A percentile compares a stretch with the other conserved stretches of the same genome.
Conservation (phyloP, 2,329 filamentous ascomycete genomes). For the Alternaria sp. region DNA sequence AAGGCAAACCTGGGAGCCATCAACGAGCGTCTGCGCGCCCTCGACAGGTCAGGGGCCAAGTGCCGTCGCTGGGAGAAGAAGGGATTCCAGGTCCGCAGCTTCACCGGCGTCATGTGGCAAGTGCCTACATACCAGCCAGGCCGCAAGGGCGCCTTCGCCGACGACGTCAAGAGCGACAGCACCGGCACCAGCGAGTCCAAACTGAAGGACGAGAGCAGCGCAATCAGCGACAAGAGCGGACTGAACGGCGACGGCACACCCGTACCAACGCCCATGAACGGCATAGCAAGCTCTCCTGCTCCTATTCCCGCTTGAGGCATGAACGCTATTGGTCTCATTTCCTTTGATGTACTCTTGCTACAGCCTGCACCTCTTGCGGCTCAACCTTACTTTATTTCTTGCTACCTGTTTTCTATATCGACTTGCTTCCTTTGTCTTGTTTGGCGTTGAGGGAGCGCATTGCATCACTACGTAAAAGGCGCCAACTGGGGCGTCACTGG, state of each 20-base stretch:
- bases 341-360: neutral
- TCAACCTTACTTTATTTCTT: slow-evolving; percentile 1
- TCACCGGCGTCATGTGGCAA: slow-evolving; percentile 85
- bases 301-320: slow-evolving; percentile 38
- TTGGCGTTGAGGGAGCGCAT: slow-evolving; percentile 32
- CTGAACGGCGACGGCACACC: slow-evolving; percentile 58
- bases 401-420: slow-evolving; percentile 15
- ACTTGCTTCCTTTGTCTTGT: slow-evolving; percentile 26
- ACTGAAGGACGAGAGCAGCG: slow-evolving; percentile 64
- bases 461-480: slow-evolving; percentile 29
- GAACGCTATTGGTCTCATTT: neutral
- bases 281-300: slow-evolving; percentile 59
- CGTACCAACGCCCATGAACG: slow-evolving; percentile 51
- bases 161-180: slow-evolving; percentile 65
- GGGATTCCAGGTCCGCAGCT: slow-evolving; percentile 84
- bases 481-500: slow-evolving; percentile 22
- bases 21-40: slow-evolving; percentile 91
- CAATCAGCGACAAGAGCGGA: slow-evolving; percentile 66
- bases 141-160: slow-evolving; percentile 62
- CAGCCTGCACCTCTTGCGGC: neutral
- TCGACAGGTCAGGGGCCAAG: slow-evolving; percentile 89
- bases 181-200: slow-evolving; percentile 64
- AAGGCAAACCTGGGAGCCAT: slow-evolving; percentile 98
- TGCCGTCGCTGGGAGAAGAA: slow-evolving; percentile 91
- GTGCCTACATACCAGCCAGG: slow-evolving; percentile 83